Evolutionary conservation across 345 rosid species (phyloP), one percentile per base, ranked within the genome.

Genomic region (Turnera subulata): DNA sequence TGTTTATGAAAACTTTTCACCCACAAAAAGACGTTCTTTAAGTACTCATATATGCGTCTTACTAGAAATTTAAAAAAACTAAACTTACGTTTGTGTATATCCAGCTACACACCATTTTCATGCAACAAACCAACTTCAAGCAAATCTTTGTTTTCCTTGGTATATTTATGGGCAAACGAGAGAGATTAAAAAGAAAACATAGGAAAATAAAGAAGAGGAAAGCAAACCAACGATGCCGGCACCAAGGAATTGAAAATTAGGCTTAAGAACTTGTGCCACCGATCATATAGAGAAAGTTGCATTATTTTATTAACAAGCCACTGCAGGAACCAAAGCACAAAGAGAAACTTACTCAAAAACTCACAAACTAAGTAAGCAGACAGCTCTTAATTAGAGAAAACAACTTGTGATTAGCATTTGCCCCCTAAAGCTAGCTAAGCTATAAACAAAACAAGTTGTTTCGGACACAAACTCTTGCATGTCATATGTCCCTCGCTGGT

Each of bases 301-400:
- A 59, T 75, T 70, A 73, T 73, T 67, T 75, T 79, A 79, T 76
- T 58, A 59, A 73, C 72, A 63, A 46, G 48, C 58, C 59, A n/a
- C n/a, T n/a, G 50, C 58, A n/a, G 58, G 56, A 63, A 61, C 44
- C 42, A 47, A n/a, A 50, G 9, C 53, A 50, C 29, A 47, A 15
- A 24, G 20, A 9, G 12, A 33, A n/a, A 47, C 18, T 23, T 58
- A 25, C n/a, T 3, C 24, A 17, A 24, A n/a, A 56, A 57, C 25
- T 17, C 53, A 35, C n/a, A n/a, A n/a, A n/a, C n/a, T n/a, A n/a
- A n/a, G n/a, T 25, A 12, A 33, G 42, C 37, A 59, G 9, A 58
- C 33, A 39, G 18, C 49, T 50, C 53, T 48, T 16, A 46, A 35
- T 15, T 52, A 8, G 37, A 26, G 1, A 1, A 40, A 50, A 29